Evolutionary conservation across 1,284 basidiomycete species (phyloP), one percentile per base, ranked within the genome.

Genomic region (Tilletia horrida): DNA sequence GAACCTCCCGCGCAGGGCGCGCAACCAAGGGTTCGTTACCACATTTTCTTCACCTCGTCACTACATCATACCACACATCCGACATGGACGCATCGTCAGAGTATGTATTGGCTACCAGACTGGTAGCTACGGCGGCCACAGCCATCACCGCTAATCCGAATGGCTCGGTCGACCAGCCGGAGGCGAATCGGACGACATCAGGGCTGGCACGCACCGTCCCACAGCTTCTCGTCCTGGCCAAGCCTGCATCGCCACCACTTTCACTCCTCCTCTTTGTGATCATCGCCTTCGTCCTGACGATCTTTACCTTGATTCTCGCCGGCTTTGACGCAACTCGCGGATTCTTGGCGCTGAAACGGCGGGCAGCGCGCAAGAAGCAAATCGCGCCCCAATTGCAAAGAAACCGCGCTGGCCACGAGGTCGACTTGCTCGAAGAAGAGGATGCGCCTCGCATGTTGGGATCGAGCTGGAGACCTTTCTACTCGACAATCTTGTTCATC

Each of bases 381-480:
- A 29, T 25, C 55, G 55, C 29, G 2, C 27, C 31, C 13, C 27
- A 25, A 35, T 7, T 40, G 29, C 18, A 25, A 31, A 35, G 29
- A 7, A 35, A 14, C 27, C 55, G 55, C 29, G 27, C 27, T 9
- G 55, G 55, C 21, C 29, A 31, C 9, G 55, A 59, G 27, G 13
- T 31, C 27, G 27, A 59, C 55, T 21, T 59, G 29, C 55, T 59
- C 25, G 55, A 59, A 29, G 55, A 59, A 29, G 55, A 59, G n/a
- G 55, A 59, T 40, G 55, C 55, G 4, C 55, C 55, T 1, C 23
- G 31, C 13, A n/a, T 59, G 8, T 27, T 59, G 8, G 55, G 55
- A 4, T 40, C 27, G 14, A 27, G 55, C 4, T 59, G 55, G 55
- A 25, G 55, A 59, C 55, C 55, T 14, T 40, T 59, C 29, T 59